Evolutionary conservation across 108 stramenopile genomes (phyloP).

Genomic region (Schizochytrium sp.): DNA sequence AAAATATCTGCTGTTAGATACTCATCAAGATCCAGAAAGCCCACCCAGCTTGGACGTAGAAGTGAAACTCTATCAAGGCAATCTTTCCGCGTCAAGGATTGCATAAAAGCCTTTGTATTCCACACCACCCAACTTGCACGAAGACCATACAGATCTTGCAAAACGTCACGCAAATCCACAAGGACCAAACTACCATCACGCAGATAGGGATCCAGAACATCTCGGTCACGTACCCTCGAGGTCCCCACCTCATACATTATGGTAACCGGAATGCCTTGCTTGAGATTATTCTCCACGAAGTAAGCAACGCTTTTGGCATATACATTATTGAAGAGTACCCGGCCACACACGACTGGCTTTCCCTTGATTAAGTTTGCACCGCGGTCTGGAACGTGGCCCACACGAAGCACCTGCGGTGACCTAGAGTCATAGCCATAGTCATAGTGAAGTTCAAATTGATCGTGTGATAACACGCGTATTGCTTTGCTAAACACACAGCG

Average conservation of each 20-base stretch:
- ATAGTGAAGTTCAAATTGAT: background rate
- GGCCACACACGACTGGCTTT: conserved; percentile 32
- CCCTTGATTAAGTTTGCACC: background rate
- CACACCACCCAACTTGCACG: background rate
- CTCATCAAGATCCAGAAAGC: conserved; percentile 29
- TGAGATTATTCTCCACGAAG: conserved; percentile 2
- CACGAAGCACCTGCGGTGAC: background rate
- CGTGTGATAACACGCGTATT: background rate
- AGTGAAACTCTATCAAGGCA: background rate
- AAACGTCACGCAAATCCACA: background rate
- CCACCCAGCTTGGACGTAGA: conserved; percentile 5
- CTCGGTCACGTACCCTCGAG: background rate
- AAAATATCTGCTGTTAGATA: conserved; percentile 1
- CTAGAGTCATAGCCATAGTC: background rate
- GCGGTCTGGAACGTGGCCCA: conserved; percentile 23
- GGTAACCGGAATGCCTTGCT: background rate
- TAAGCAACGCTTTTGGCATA: conserved; percentile 11
- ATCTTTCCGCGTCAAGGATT: conserved; percentile 10
- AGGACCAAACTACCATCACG: background rate
- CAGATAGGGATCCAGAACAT: background rate
- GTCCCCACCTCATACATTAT: conserved; percentile 26
- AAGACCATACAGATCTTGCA: background rate
- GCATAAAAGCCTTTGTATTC: conserved; percentile 35
- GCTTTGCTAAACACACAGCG: background rate
- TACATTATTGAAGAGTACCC: background rate